These are phyloP conservation scores for Lachancea waltii DNA, from an alignment of 805 yeast species.

Conservation along the genomic window DNA sequence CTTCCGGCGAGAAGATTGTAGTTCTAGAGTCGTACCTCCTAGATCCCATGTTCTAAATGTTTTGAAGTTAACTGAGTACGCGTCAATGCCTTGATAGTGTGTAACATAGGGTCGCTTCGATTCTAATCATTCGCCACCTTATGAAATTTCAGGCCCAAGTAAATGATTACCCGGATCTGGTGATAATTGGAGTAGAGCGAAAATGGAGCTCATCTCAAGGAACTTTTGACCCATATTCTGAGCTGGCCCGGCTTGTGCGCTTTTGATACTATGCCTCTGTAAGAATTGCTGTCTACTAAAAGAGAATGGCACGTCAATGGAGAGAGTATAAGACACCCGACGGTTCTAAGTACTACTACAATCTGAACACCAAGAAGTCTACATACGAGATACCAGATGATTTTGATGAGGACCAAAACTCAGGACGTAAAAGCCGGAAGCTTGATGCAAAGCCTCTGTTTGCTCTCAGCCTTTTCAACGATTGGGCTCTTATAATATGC, in stretches of 20 bases:
- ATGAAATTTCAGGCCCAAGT: neutral
- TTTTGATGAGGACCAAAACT: slow-evolving; percentile 1
- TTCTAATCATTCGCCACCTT: slow-evolving; percentile 4
- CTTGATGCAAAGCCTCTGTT: slow-evolving; percentile 12
- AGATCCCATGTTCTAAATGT: slow-evolving; percentile 47
- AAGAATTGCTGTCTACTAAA: neutral
- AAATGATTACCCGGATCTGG: slow-evolving; percentile 9
- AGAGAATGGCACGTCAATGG: slow-evolving; percentile 31
- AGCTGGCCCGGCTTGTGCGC: too few species aligned
- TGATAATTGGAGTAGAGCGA: slow-evolving; percentile 3
- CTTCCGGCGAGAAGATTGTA: slow-evolving; percentile 98
- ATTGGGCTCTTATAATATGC: slow-evolving; percentile 40
- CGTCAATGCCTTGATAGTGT: neutral
- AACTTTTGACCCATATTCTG: slow-evolving; percentile 1
- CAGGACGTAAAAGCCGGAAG: slow-evolving; percentile 7
- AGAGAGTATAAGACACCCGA: slow-evolving; percentile 35
- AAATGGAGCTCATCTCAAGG: neutral
- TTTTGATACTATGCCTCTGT: neutral
- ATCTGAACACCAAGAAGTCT: slow-evolving; percentile 33
- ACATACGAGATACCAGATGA: slow-evolving; percentile 34
- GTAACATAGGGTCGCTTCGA: neutral
- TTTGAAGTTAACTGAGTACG: neutral
- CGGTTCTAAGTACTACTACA: slow-evolving; percentile 35
- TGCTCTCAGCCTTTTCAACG: slow-evolving; percentile 20
- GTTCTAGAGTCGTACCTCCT: slow-evolving; percentile 99